These are phyloP conservation scores for Rhodotorula paludigena DNA, from an alignment of 768 basidiomycete genomes.

Conservation along the genomic window DNA sequence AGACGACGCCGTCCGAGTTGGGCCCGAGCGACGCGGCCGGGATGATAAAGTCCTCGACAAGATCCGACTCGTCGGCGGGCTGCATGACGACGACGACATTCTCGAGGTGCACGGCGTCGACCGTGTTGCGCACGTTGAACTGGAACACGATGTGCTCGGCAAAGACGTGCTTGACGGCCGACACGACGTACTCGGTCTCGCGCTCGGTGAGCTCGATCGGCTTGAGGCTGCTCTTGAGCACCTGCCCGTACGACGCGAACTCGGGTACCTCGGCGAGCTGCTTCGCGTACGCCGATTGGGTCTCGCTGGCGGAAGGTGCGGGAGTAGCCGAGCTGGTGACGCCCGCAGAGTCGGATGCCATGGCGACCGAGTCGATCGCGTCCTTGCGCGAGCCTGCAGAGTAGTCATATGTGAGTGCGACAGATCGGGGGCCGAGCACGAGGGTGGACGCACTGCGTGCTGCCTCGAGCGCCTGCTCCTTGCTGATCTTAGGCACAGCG, in stretches of 20 bases:
- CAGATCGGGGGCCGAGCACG: neutral
- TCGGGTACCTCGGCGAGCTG: constrained; percentile 84
- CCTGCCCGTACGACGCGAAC: constrained; percentile 73
- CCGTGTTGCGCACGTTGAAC: constrained; percentile 97
- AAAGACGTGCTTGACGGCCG: constrained; percentile 94
- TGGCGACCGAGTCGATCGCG: constrained; percentile 58
- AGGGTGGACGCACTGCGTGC: constrained; percentile 64
- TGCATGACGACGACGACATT: constrained; percentile 91
- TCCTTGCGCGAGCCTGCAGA: constrained; percentile 34
- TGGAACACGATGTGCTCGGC: constrained; percentile 91
- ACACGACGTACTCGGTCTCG: constrained; percentile 96
- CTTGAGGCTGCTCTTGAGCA: constrained; percentile 77
- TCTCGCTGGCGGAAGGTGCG: constrained; percentile 72
- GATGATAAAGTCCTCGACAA: constrained; percentile 94
- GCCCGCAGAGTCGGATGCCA: constrained; percentile 51
- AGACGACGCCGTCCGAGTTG: constrained; percentile 76
- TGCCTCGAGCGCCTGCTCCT: constrained; percentile 83
- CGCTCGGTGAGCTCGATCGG: constrained; percentile 83
- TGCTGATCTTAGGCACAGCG: constrained; percentile 86
- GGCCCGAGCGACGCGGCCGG: constrained; percentile 65
- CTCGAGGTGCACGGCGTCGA: constrained; percentile 91
- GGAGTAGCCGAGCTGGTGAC: constrained; percentile 60
- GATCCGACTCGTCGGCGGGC: constrained; percentile 63
- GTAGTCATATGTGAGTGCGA: neutral
- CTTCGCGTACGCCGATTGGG: constrained; percentile 76